A percentile compares a stretch with the other conserved stretches of the same genome.
Evolutionary conservation across 2,329 filamentous ascomycete species (phyloP).

Genomic region (Mycogone perniciosa): DNA sequence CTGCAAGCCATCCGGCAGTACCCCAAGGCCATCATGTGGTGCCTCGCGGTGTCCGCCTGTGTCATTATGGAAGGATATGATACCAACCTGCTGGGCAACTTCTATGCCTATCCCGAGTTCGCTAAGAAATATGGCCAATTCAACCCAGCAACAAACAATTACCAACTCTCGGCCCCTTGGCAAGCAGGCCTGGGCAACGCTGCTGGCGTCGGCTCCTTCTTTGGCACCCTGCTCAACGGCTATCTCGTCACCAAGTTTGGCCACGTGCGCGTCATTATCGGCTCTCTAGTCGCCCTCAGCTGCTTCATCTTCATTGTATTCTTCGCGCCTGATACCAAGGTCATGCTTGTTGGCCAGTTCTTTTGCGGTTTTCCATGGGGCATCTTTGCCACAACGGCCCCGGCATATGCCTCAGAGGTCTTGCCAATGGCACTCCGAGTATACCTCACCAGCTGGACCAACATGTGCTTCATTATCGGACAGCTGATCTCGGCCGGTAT

Average conservation of each 20-base stretch:
- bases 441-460: constrained; percentile 41
- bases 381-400: constrained; percentile 37
- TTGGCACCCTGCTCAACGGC: constrained; percentile 41
- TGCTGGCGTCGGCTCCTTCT: constrained; percentile 38
- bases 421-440: constrained; percentile 33
- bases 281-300: constrained; percentile 21
- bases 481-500: constrained; percentile 36
- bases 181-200: constrained; percentile 42
- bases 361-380: constrained; percentile 42
- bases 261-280: constrained; percentile 25
- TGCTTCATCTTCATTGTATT: constrained; percentile 42
- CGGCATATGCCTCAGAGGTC: constrained; percentile 42
- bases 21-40: constrained; percentile 33
- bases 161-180: constrained; percentile 42
- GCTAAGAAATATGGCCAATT: constrained; percentile 8
- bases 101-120: constrained; percentile 29
- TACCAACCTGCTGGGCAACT: constrained; percentile 29
- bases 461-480: constrained; percentile 42
- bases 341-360: constrained; percentile 37
- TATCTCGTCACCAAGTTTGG: constrained; percentile 39
- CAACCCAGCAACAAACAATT: constrained; percentile 12
- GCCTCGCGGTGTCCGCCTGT: constrained; percentile 28
- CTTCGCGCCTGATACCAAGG: constrained; percentile 33
- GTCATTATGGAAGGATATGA: constrained; percentile 41
- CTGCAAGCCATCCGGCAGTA: constrained; percentile 24